Evolutionary conservation across 305 asterid species (phyloP), one percentile per base, ranked within the genome.

Genomic region (Salvia sclarea): DNA sequence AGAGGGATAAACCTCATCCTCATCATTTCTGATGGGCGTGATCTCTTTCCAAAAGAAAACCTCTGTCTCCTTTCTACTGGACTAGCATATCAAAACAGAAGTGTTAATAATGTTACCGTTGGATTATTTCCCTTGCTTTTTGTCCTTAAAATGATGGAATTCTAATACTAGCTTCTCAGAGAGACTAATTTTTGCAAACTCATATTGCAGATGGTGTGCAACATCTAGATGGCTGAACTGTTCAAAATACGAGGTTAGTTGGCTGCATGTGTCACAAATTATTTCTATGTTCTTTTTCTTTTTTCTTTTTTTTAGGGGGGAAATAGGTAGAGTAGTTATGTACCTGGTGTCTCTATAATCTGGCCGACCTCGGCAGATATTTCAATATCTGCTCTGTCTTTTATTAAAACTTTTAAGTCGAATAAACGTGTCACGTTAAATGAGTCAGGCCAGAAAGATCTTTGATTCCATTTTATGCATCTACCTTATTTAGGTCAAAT

Each of bases 231-330:
- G 96, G 97, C 47, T 75, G 59, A 63, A 85, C 82, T 91, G 96
- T 85, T 82, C 98, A 33, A 94, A 91, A 33, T 94, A 94, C 57
- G 98, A 91, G 96, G 96, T 91, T 43, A 61, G 92, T 81, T 68
- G 22, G 16, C 61, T 30, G 22, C 67, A 28, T 20, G 54, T 0
- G 2, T 24, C 5, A 0, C 33, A n/a, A 35, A n/a, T n/a, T n/a
- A n/a, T n/a, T n/a, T n/a, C n/a, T n/a, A n/a, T n/a, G n/a, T n/a
- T n/a, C n/a, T n/a, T n/a, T n/a, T n/a, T n/a, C n/a, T n/a, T n/a
- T n/a, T n/a, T n/a, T n/a, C n/a, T n/a, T n/a, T 35, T 37, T 2
- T 17, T 16, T 35, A 8, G 12, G 3, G 0, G 4, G 22, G 35
- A 17, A 48, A 2, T 48, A 4, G 24, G 53, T 24, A 17, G 53